Evolutionary conservation across 305 asterid genomes (phyloP), one percentile per base, ranked within the genome.

Genomic region (Euphrasia arctica): DNA sequence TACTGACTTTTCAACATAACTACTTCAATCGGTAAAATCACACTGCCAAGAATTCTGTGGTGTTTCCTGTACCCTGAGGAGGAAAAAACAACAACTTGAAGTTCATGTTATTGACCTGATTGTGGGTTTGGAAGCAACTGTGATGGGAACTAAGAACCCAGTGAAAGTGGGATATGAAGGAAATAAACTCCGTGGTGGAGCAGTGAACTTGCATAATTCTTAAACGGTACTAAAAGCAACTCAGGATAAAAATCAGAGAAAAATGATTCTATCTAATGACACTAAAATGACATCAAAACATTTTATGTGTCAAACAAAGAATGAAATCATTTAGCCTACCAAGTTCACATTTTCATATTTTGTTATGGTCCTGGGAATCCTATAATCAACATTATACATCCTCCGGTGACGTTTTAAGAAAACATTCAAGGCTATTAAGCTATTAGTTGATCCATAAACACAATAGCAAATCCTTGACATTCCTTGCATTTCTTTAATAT

Each of bases 11-110:
- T 18, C 54, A 22, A 25, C 12, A 9, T 0, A 29, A 42, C 62
- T 48, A 31, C 36, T 57, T 39, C 49, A n/a, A 51, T 41, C 36
- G 50, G 25, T 27, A 62, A 18, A 18, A 55, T 80, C 79, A 80
- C 11, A 27, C 48, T 15, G 72, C 57, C 72, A 27, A 52, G 64
- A 80, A 75, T 48, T 70, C 73, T 29, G 57, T 49, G 61, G 75
- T 42, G 70, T 62, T 72, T 69, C 80, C 80, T 13, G 79, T 55
- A 43, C 75, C 77, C 85, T 77, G 75, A 51, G 58, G 72, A 52
- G 62, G 61, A 63, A 60, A 47, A 58, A 47, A 58, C 11, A 58
- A 52, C 28, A 56, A 48, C 60, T 43, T 25, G 6, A 13, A 50
- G 7, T 48, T 29, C 10, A 41, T 54, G 12, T 28, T 28, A 13